phyloP scores from a whole-genome alignment of 345 rosid genomes.

The Arabis alpina region DNA sequence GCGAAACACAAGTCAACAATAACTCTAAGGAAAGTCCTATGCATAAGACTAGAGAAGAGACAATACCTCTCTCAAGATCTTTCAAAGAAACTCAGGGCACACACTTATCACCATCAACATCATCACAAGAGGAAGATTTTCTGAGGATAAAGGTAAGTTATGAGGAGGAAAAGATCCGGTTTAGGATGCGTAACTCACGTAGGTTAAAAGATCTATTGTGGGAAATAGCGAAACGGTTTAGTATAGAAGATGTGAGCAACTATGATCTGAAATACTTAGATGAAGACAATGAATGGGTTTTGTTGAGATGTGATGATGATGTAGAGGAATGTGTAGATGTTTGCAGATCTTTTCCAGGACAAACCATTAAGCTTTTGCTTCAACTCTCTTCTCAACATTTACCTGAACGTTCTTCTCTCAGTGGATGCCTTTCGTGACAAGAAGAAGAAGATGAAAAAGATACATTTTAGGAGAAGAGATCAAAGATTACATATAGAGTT shows the following conservation, averaged over 20 bases:
- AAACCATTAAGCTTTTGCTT: conserved; percentile 67
- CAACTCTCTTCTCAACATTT: conserved; percentile 61
- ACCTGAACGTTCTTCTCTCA: conserved; percentile 48
- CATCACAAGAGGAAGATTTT: conserved; percentile 53
- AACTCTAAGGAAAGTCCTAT: conserved; percentile 27
- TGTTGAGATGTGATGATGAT: conserved; percentile 88
- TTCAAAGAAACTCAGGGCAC: conserved; percentile 39
- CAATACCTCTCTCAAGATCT: conserved; percentile 49
- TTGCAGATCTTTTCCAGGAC: conserved; percentile 53
- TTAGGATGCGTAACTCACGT: conserved; percentile 67
- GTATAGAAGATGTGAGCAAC: conserved; percentile 54
- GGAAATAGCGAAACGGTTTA: conserved; percentile 76
- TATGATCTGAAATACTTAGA: conserved; percentile 86
- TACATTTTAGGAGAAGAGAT: background rate
- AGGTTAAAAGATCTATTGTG: conserved; percentile 52
- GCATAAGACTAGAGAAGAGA: conserved; percentile 42
- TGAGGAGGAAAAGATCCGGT: conserved; percentile 69
- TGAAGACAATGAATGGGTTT: conserved; percentile 91
- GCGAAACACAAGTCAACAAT: conserved; percentile 51
- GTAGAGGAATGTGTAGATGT: conserved; percentile 81
- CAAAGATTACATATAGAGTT: conserved; percentile 44
- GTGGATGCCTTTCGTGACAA: conserved; percentile 48
- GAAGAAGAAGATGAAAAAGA: background rate
- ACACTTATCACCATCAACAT: conserved; percentile 35
- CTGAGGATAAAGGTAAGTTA: conserved; percentile 66